Evolutionary conservation across 768 basidiomycete genomes (phyloP).

Genomic region (Boletus subcaerulescens): DNA sequence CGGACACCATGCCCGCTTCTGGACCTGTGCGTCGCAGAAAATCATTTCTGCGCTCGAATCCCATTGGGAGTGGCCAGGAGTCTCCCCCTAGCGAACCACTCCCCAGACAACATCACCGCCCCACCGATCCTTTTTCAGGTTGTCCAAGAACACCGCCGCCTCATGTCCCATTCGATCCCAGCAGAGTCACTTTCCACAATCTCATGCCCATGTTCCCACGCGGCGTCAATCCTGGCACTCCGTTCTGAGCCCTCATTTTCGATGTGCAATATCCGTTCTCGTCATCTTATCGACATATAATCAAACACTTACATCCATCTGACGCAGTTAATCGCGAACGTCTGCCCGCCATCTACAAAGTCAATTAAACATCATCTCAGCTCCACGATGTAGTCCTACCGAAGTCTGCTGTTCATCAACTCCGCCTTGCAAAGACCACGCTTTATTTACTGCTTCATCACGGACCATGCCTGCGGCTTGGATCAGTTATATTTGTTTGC

Average conservation of each 20-base stretch:
- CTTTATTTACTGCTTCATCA: constrained; percentile 21
- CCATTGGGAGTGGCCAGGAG: constrained; percentile 34
- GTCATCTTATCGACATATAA: constrained; percentile 31
- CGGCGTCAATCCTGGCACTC: constrained; percentile 13
- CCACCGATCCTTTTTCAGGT: constrained; percentile 14
- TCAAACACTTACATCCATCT: constrained; percentile 26
- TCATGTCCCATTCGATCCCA: constrained; percentile 41
- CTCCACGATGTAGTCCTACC: constrained; percentile 27
- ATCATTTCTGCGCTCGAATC: constrained; percentile 49
- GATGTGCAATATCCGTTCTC: constrained; percentile 7
- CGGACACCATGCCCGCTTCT: constrained; percentile 26
- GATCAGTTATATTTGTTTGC: constrained; percentile 23
- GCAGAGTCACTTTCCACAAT: constrained; percentile 50
- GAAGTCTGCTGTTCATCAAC: constrained; percentile 20
- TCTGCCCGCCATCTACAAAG: constrained; percentile 18
- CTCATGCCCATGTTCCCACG: constrained; percentile 59
- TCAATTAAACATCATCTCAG: constrained; percentile 26
- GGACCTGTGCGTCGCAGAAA: constrained; percentile 63
- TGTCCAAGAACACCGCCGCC: constrained; percentile 35
- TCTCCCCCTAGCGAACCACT: constrained; percentile 12
- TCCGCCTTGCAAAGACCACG: constrained; percentile 17
- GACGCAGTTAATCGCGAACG: constrained; percentile 28
- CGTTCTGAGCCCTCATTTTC: constrained; percentile 7
- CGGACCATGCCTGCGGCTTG: constrained; percentile 31
- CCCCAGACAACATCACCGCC: constrained; percentile 27